Evolutionary conservation across 257 asterid genomes (phyloP).

Genomic region (Przewalskia tangutica): DNA sequence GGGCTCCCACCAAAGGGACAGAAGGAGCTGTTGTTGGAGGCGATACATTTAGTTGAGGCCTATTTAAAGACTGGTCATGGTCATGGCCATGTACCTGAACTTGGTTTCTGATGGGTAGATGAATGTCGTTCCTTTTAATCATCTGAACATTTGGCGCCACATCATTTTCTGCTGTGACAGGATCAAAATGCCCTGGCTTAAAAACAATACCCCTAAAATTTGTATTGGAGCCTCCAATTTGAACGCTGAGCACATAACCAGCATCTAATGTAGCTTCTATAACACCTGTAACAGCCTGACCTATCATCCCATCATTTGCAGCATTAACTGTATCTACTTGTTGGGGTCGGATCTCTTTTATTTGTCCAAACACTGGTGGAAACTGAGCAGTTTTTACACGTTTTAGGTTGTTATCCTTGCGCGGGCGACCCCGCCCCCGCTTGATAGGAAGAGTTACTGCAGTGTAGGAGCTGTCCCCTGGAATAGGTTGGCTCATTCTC

Average conservation of each 20-base stretch:
- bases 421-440: conserved; percentile 36
- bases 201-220: conserved; percentile 71
- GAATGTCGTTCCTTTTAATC: conserved; percentile 51
- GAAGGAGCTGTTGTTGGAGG: conserved; percentile 23
- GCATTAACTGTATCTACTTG: conserved; percentile 12
- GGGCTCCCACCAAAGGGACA: conserved; percentile 33
- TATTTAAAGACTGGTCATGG: not conserved
- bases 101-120: conserved; percentile 27
- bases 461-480: conserved; percentile 12
- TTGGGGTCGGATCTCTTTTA: conserved; percentile 19
- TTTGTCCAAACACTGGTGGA: conserved; percentile 41
- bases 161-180: conserved; percentile 70
- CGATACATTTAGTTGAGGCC: conserved; percentile 2
- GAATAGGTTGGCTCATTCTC: conserved; percentile 29
- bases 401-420: conserved; percentile 29
- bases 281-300: conserved; percentile 73
- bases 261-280: conserved; percentile 81
- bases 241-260: conserved; percentile 66
- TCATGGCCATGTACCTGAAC: conserved; percentile 1
- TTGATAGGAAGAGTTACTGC: conserved; percentile 16
- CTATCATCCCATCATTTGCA: conserved; percentile 34
- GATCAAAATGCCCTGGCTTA: conserved; percentile 70
- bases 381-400: conserved; percentile 12
- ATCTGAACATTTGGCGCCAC: conserved; percentile 68
- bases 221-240: conserved; percentile 53